A percentile compares a stretch with the other conserved stretches of the same genome.
Conservation (phyloP, 2,329 filamentous ascomycete species). For the Knoxdaviesia capensis region DNA sequence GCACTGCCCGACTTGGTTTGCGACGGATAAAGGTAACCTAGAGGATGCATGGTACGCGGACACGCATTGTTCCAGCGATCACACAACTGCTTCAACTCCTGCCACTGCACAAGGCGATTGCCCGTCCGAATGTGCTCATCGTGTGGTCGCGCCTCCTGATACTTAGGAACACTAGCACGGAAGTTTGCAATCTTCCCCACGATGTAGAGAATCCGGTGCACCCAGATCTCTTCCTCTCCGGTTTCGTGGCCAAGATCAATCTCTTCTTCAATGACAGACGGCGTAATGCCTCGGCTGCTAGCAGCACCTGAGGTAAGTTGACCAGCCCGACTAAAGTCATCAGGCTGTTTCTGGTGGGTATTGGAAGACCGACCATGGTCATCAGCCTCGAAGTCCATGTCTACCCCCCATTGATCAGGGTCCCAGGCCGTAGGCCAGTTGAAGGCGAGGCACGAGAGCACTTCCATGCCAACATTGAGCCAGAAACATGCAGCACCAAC, state of each 20-base stretch:
- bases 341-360: constrained; percentile 4
- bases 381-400: constrained; percentile 43
- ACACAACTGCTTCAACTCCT: constrained; percentile 57
- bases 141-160: constrained; percentile 35
- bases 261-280: constrained; percentile 15
- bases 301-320: not conserved
- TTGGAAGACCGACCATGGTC: constrained; percentile 1
- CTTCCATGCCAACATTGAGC: constrained; percentile 78
- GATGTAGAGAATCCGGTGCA: constrained; percentile 74
- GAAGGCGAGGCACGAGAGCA: constrained; percentile 72
- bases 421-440: constrained; percentile 80
- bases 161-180: constrained; percentile 45
- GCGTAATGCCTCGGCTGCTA: not conserved
- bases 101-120: constrained; percentile 56
- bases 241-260: constrained; percentile 17
- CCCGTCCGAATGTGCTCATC: constrained; percentile 44
- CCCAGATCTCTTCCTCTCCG: constrained; percentile 59
- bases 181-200: constrained; percentile 78
- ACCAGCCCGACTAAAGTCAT: constrained; percentile 5
- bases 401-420: constrained; percentile 74
- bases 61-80: constrained; percentile 64
- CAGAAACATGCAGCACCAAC: constrained; percentile 83
- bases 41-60: constrained; percentile 71
- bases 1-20: constrained; percentile 48
- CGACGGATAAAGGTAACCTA: constrained; percentile 53